Percentiles rank a stretch among this genome's conserved stretches.
These are phyloP conservation scores for Aspergillus steynii DNA, from an alignment of 495 filamentous ascomycete genomes.

Conservation along the genomic window DNA sequence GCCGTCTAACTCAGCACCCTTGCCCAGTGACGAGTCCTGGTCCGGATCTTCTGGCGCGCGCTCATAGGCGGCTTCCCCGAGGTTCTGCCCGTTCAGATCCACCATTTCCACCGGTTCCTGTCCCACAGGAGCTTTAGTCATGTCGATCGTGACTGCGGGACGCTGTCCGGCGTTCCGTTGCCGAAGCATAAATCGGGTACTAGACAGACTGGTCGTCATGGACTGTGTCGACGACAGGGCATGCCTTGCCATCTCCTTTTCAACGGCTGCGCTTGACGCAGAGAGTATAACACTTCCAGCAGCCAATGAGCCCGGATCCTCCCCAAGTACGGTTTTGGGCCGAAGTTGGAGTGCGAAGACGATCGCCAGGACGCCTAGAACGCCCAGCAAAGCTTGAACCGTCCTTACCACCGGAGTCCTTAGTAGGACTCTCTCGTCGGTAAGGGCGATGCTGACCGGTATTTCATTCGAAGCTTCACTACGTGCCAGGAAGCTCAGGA, in stretches of 20 bases:
- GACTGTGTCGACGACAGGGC: neutral
- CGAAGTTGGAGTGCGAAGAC: constrained; percentile 1
- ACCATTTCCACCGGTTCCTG: constrained; percentile 7
- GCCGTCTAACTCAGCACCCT: neutral
- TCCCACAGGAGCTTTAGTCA: neutral
- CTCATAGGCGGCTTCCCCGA: neutral
- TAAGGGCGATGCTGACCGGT: neutral
- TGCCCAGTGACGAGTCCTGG: neutral
- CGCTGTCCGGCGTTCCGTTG: neutral
- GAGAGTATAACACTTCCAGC: neutral
- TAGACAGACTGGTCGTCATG: neutral
- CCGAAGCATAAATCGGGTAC: constrained; percentile 1
- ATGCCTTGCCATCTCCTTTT: constrained; percentile 3
- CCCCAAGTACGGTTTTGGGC: neutral
- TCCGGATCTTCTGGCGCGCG: neutral
- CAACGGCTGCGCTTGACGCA: neutral
- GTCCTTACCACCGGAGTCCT: neutral
- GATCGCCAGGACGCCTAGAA: constrained; percentile 1
- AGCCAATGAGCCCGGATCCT: constrained; percentile 5
- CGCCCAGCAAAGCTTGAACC: neutral
- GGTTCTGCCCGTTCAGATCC: constrained; percentile 2
- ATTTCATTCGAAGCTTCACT: neutral
- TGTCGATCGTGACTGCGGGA: constrained; percentile 1
- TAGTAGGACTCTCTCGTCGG: neutral
- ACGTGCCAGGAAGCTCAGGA: constrained; percentile 1